phyloP scores from a whole-genome alignment of 192 early-diverging fungal species.

The Funneliformis mosseae region DNA sequence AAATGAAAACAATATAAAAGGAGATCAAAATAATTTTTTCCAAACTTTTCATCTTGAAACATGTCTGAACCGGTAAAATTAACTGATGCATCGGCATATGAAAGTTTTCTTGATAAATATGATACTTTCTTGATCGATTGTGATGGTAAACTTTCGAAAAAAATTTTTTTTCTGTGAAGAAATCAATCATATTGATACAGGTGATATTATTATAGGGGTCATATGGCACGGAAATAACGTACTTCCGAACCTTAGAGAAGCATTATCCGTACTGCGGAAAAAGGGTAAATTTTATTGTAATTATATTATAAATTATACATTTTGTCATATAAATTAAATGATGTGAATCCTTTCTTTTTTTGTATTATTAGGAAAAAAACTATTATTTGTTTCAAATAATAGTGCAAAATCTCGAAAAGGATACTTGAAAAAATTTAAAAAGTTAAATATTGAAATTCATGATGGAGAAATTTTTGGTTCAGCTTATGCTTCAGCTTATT shows the following conservation, averaged over 20 bases:
- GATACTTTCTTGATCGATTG: constrained; percentile 98
- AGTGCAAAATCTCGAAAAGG: constrained; percentile 81
- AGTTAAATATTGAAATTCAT: constrained; percentile 76
- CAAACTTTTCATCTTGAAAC: not conserved
- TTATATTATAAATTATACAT: not conserved
- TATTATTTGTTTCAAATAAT: constrained; percentile 99
- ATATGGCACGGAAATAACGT: constrained; percentile 82
- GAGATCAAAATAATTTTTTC: not conserved
- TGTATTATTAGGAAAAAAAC: constrained; percentile 67
- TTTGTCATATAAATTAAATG: not conserved
- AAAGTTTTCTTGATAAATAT: constrained; percentile 69
- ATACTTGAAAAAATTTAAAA: constrained; percentile 83
- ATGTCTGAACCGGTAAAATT: constrained; percentile 41
- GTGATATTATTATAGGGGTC: constrained; percentile 62
- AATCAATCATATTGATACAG: not conserved
- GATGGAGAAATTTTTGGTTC: constrained; percentile 92
- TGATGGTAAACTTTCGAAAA: constrained; percentile 72
- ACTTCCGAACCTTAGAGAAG: constrained; percentile 68
- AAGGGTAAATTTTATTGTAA: constrained; percentile 49
- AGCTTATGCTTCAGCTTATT: constrained; percentile 90
- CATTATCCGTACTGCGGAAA: constrained; percentile 71
- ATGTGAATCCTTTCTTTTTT: not conserved
- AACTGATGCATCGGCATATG: constrained; percentile 51
- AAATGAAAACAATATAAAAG: not conserved
- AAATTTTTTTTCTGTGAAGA: not conserved